Conservation (phyloP, 192 early-diverging fungal genomes). For the Geosiphon pyriformis region DNA sequence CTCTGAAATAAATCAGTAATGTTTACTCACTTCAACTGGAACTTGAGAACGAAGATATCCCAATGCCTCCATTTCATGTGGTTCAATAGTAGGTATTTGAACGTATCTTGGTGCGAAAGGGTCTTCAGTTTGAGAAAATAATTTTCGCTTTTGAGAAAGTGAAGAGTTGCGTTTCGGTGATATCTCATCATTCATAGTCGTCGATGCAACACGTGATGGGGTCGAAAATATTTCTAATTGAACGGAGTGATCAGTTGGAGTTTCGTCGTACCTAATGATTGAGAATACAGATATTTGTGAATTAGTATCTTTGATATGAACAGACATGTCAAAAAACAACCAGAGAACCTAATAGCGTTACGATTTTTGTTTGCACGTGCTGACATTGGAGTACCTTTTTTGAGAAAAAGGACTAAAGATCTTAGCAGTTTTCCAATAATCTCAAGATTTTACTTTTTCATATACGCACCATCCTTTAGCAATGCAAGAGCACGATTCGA, state of each 20-base stretch:
- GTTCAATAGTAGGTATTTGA: background rate
- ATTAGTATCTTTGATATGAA: too few relatives aligned
- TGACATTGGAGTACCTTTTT: background rate
- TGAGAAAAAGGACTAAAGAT: background rate
- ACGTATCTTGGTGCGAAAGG: background rate
- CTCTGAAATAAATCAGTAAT: too few relatives aligned
- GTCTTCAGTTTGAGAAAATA: background rate
- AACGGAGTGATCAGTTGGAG: background rate
- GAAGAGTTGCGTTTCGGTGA: too few relatives aligned
- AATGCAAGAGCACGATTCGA: slow-evolving; percentile 1
- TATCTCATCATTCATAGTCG: background rate
- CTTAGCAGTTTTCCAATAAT: background rate
- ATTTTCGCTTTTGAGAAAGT: too few relatives aligned
- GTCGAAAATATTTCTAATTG: background rate
- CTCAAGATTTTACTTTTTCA: background rate
- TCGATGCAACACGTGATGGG: background rate
- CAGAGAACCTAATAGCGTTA: too few relatives aligned
- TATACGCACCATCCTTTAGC: background rate
- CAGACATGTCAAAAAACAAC: too few relatives aligned
- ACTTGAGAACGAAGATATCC: background rate
- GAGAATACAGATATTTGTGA: too few relatives aligned
- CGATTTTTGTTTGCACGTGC: too few relatives aligned
- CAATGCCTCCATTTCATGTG: background rate
- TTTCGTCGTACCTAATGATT: too few relatives aligned
- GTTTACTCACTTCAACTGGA: background rate